A percentile compares a stretch with the other conserved stretches of the same genome.
phyloP scores from a whole-genome alignment of 78 protist species.

The Dictyostelium intermedium region DNA sequence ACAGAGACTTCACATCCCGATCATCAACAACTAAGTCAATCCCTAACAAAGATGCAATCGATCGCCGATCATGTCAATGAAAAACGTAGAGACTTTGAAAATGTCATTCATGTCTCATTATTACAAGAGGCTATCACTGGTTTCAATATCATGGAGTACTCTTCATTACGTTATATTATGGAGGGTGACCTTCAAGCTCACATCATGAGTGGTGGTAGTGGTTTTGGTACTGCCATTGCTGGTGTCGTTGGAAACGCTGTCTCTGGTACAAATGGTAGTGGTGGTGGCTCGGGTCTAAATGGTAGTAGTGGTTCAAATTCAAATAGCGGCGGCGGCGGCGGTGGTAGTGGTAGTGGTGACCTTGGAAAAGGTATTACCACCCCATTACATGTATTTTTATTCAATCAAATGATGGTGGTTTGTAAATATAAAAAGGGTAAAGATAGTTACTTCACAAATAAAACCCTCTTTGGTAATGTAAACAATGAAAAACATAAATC shows the following conservation, averaged over 20 bases:
- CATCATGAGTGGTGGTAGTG: conserved; percentile 12
- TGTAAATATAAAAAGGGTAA: conserved; percentile 76
- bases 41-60: conserved; percentile 54
- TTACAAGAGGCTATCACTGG: conserved; percentile 72
- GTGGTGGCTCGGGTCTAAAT: not conserved
- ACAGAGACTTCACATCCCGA: conserved; percentile 53
- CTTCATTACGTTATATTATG: conserved; percentile 71
- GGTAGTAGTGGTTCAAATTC: not conserved
- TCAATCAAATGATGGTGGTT: conserved; percentile 69
- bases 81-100: conserved; percentile 77
- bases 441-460: conserved; percentile 47
- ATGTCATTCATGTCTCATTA: conserved; percentile 47
- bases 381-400: conserved; percentile 42
- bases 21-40: conserved; percentile 5
- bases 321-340: not conserved
- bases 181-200: conserved; percentile 55
- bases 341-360: not conserved
- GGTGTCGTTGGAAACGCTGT: conserved; percentile 43
- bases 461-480: conserved; percentile 17
- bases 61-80: conserved; percentile 78
- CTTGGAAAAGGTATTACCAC: not conserved
- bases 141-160: conserved; percentile 60
- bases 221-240: conserved; percentile 35
- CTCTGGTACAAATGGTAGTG: not conserved
- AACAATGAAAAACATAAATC: conserved; percentile 57